Evolutionary conservation across 2,329 filamentous ascomycete genomes (phyloP).

Genomic region (Colletotrichum cuscutae): DNA sequence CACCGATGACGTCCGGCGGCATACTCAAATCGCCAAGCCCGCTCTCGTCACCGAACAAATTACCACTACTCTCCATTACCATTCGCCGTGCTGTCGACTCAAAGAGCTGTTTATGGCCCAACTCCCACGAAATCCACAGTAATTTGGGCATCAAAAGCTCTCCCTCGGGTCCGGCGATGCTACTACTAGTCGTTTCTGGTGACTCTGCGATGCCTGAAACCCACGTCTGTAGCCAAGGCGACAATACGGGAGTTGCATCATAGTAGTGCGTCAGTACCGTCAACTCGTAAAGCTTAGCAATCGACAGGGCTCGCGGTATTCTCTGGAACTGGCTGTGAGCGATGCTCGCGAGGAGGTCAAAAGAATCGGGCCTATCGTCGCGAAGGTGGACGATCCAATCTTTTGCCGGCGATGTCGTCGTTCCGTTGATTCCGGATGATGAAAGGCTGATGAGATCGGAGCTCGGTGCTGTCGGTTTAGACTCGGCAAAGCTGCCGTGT

Average conservation of each 20-base stretch:
- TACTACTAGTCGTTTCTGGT: slow-evolving; percentile 20
- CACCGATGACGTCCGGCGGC: slow-evolving; percentile 39
- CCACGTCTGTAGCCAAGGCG: slow-evolving; percentile 41
- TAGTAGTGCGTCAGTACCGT: slow-evolving; percentile 46
- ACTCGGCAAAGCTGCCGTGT: slow-evolving; percentile 40
- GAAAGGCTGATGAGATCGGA: background rate
- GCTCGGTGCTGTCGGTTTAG: slow-evolving; percentile 26
- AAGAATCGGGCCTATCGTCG: slow-evolving; percentile 43
- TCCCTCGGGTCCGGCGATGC: background rate
- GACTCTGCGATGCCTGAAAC: slow-evolving; percentile 33
- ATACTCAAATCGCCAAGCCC: slow-evolving; percentile 22
- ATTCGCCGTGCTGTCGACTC: slow-evolving; percentile 37
- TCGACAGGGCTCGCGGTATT: slow-evolving; percentile 37
- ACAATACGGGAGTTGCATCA: slow-evolving; percentile 39
- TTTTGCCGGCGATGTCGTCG: background rate
- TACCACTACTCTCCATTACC: slow-evolving; percentile 37
- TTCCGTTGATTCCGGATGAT: background rate
- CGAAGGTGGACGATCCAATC: slow-evolving; percentile 43
- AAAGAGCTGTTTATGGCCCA: slow-evolving; percentile 42
- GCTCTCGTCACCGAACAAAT: slow-evolving; percentile 17
- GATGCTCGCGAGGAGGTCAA: slow-evolving; percentile 45
- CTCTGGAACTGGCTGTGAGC: slow-evolving; percentile 42
- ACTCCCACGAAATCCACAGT: slow-evolving; percentile 47
- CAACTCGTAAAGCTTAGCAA: slow-evolving; percentile 42
- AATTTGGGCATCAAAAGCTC: slow-evolving; percentile 37